A percentile compares a stretch with the other conserved stretches of the same genome.
phyloP scores from a whole-genome alignment of 805 yeast species.

The Scheffersomyces spartinae region DNA sequence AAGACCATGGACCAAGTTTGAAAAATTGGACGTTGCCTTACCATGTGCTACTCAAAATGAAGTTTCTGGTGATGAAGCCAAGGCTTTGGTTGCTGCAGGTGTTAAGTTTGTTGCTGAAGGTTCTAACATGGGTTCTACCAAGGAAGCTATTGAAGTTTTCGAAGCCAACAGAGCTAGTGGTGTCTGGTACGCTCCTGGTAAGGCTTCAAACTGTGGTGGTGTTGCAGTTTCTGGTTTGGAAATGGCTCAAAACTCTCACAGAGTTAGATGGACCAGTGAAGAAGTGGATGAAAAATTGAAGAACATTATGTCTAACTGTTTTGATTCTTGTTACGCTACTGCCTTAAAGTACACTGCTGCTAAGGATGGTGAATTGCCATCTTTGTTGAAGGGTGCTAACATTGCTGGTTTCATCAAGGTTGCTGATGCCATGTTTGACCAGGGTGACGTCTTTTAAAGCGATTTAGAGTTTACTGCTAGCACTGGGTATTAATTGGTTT shows the following conservation, averaged over 20 bases:
- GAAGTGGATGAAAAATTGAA: slow-evolving; percentile 87
- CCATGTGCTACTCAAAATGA: slow-evolving; percentile 99
- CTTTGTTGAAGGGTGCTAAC: slow-evolving; percentile 97
- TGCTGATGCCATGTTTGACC: slow-evolving; percentile 96
- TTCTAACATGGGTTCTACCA: slow-evolving; percentile 98
- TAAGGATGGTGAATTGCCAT: slow-evolving; percentile 61
- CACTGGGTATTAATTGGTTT: too few relatives aligned
- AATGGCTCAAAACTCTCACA: slow-evolving; percentile 98
- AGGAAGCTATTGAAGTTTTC: slow-evolving; percentile 90
- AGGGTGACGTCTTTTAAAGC: slow-evolving; percentile 68
- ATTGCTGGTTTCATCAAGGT: slow-evolving; percentile 98
- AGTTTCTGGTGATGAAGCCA: slow-evolving; percentile 93
- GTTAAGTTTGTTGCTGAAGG: slow-evolving; percentile 95
- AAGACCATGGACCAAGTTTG: slow-evolving; percentile 93
- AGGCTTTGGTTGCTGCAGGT: slow-evolving; percentile 86
- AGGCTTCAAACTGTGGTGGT: slow-evolving; percentile 99
- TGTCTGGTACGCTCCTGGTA: slow-evolving; percentile 99
- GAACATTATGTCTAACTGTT: slow-evolving; percentile 87
- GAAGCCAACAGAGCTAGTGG: slow-evolving; percentile 63
- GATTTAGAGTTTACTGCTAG: too few relatives aligned
- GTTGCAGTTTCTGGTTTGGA: slow-evolving; percentile 97
- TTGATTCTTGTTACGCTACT: slow-evolving; percentile 84
- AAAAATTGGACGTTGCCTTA: slow-evolving; percentile 87
- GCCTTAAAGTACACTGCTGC: slow-evolving; percentile 73
- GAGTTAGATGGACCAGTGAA: slow-evolving; percentile 83